Percentiles rank a stretch among this genome's conserved stretches.
Evolutionary conservation across 2,329 filamentous ascomycete genomes (phyloP).

Genomic region (Epichloe hybrida): DNA sequence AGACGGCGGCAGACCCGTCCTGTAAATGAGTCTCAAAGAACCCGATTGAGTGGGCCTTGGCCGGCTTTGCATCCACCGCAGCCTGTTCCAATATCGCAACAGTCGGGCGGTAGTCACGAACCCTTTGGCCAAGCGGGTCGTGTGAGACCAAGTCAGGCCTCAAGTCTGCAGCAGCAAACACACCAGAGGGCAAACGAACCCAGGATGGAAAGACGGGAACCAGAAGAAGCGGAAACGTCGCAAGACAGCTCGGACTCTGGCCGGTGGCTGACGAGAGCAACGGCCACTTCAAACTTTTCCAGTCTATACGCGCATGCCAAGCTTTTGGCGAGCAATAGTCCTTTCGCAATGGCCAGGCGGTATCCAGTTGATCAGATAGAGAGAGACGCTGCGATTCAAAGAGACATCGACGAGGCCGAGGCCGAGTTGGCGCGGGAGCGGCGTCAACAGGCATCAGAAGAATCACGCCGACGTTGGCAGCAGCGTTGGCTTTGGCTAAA

Average conservation of each 20-base stretch:
- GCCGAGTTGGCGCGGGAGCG: slow-evolving; percentile 2
- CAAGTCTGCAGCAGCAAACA: background rate
- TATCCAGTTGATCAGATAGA: slow-evolving; percentile 9
- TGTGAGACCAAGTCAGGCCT: background rate
- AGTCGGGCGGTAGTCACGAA: background rate
- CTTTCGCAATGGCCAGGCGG: slow-evolving; percentile 2
- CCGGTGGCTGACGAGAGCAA: slow-evolving; percentile 5
- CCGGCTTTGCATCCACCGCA: background rate
- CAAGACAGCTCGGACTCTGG: slow-evolving; percentile 5
- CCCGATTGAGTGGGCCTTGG: background rate
- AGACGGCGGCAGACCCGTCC: background rate
- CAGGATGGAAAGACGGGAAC: background rate
- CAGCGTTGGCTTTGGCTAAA: slow-evolving; percentile 12
- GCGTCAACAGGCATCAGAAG: slow-evolving; percentile 2
- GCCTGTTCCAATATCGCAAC: background rate
- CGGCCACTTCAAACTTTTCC: slow-evolving; percentile 5
- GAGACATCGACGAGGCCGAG: slow-evolving; percentile 10
- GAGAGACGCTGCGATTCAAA: slow-evolving; percentile 12
- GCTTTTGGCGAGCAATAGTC: slow-evolving; percentile 5
- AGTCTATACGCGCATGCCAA: slow-evolving; percentile 5
- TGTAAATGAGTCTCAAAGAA: background rate
- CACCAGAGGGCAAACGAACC: background rate
- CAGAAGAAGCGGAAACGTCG: background rate
- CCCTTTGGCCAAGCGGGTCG: background rate
- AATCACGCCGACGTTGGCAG: slow-evolving; percentile 6